Percentiles rank a stretch among this genome's conserved stretches.
Evolutionary conservation across 148 eudicot genomes (phyloP).

Genomic region (Chenopodium quinoa): DNA sequence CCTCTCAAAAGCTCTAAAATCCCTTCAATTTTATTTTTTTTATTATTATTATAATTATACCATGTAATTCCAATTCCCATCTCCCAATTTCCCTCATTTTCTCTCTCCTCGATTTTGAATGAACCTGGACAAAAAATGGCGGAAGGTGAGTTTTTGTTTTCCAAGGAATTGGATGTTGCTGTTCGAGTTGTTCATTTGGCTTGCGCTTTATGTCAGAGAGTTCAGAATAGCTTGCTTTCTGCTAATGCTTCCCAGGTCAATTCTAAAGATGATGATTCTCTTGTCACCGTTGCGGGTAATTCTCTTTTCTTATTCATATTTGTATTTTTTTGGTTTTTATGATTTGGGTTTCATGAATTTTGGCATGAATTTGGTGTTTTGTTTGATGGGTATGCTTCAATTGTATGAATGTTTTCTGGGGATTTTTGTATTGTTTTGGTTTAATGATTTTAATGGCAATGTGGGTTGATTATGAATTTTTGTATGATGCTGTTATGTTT

Average conservation of each 20-base stretch:
- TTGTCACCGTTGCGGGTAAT: conserved; percentile 86
- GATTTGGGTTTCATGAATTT: conserved; percentile 6
- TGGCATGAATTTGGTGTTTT: conserved; percentile 4
- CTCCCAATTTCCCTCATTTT: neutral
- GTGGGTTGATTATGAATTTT: neutral
- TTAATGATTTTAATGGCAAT: conserved; percentile 1
- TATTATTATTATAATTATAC: neutral
- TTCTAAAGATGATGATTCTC: conserved; percentile 84
- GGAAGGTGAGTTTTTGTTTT: conserved; percentile 38
- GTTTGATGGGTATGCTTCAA: conserved; percentile 11
- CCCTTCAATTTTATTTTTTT: neutral
- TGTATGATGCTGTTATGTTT: neutral
- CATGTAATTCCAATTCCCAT: conserved; percentile 11
- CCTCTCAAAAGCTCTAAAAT: neutral
- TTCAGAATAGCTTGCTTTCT: conserved; percentile 57
- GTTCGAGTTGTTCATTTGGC: conserved; percentile 86
- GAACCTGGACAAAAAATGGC: conserved; percentile 40
- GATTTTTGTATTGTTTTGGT: neutral
- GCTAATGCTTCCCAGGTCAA: conserved; percentile 41
- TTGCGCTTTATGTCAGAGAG: conserved; percentile 61
- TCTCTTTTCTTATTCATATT: neutral
- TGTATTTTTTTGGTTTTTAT: neutral
- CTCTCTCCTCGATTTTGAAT: conserved; percentile 1
- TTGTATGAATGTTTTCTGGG: neutral
- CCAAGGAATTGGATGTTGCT: conserved; percentile 69